Base-by-base conservation (phyloP, 164 flowering plant species). In the Taxillus chinensis region DNA sequence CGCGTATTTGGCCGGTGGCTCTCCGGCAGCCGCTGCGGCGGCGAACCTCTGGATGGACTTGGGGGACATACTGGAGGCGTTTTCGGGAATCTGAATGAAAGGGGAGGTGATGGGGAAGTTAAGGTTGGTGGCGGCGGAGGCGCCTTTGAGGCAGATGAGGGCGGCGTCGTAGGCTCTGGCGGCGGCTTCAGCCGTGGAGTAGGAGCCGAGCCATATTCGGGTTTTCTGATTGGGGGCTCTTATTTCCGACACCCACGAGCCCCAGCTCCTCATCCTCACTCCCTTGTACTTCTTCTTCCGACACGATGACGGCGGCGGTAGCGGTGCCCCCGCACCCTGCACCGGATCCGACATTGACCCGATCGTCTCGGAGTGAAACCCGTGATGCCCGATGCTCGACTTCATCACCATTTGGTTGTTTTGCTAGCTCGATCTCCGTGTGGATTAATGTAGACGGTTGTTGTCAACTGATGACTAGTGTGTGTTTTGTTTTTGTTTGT, bases 91-190 rank as follows among this genome's bases (percentile, higher is more conserved):
- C 57, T 63, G 48, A 27, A 27, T 27, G 46, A 62, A 67, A 0
- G 72, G 58, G 13, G 81, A 58, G 7, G 79, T 16, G 68, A 50
- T 38, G 0, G 97, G 96, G 71, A 92, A 92, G 73, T 92, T 89
- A 71, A 92, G 86, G 64, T 78, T 84, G 57, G 95, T 95, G 6
- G 90, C 75, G 1, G 90, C 96, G 5, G 90, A 77, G 2, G 90
- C 72, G 62, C 98, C 98, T 40, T 86, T 89, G 55, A 92, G 92
- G 71, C 96, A 92, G 7, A 89, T 13, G 17, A 92, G 91, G 16
- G 98, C 98, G 66, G 96, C 98, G 67, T 92, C 98, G 62, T 92
- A 92, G 55, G 98, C 98, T 72, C 98, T 77, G 3, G 98, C 98
- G 5, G 98, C 98, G 6, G 95, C 98, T 61, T 92, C 98, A 4